Base-by-base conservation (phyloP, 441 rosid species). In the Breynia disticha region DNA sequence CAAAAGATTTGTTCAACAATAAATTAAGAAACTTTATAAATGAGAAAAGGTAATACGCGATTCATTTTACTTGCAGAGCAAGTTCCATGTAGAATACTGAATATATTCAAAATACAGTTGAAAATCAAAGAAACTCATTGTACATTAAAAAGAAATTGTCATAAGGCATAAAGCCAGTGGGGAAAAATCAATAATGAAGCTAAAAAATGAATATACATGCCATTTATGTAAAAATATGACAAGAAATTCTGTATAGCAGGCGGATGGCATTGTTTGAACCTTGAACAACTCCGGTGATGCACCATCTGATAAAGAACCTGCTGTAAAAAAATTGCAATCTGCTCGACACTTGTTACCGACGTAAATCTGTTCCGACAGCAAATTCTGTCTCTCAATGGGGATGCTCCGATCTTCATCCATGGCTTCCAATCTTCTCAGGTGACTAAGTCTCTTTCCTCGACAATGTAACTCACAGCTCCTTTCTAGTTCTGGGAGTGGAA, bases 401-500 rank as follows among this genome's bases (percentile, higher is more conserved):
- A 41, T 56, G 35, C 16, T 19, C 48, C 7, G 32, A 46, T 4
- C 24, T 32, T 59, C 32, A 46, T 22, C 24, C 28, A 18, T 17
- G 54, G 46, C 44, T 71, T 56, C 57, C 24, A 14, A 19, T 58
- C 57, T 59, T 52, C 22, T 20, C 48, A 16, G 17, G 50, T 11
- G 14, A 49, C 48, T 21, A 16, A 21, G 49, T 47, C 50, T 50
- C 24, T 48, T 50, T 16, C 43, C 43, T 24, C 4, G 32, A 7
- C 4, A 24, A 24, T 7, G 32, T 7, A 24, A 24, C 28, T 72
- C 72, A 71, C 53, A 51, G 61, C 47, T 78, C 76, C 67, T 74
- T 65, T 78, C 78, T 73, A 47, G 60, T 59, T 69, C 84, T 69
- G 1, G 81, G 81, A 50, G 81, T 75, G 11, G 78, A 69, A 12